These are phyloP conservation scores for Microdochium paspali DNA, from an alignment of 2,329 filamentous ascomycete genomes.

Conservation along the genomic window DNA sequence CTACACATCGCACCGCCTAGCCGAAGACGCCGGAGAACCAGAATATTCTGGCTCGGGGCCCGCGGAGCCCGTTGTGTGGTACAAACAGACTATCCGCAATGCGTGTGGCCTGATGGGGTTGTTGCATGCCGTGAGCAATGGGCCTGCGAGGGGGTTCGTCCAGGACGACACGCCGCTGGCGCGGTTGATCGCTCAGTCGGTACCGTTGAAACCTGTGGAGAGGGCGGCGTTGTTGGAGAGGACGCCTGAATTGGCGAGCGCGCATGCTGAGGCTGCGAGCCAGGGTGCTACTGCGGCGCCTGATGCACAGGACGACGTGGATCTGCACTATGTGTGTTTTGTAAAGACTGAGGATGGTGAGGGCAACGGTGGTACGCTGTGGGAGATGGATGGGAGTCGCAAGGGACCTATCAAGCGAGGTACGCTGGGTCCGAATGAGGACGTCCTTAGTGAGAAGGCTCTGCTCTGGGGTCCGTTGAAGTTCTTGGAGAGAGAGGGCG, in stretches of 20 bases:
- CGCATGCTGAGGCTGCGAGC: conserved; percentile 69
- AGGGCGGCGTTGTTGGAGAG: conserved; percentile 70
- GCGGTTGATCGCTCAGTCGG: conserved; percentile 58
- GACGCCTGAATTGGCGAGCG: conserved; percentile 63
- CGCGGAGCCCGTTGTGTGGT: conserved; percentile 78
- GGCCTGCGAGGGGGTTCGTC: conserved; percentile 55
- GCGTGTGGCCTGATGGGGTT: conserved; percentile 87
- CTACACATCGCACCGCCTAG: conserved; percentile 67
- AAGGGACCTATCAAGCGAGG: conserved; percentile 51
- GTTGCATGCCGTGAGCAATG: conserved; percentile 75
- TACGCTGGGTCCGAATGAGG: conserved; percentile 47
- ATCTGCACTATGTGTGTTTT: conserved; percentile 94
- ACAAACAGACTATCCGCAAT: conserved; percentile 88
- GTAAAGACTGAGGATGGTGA: conserved; percentile 55
- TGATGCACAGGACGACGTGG: conserved; percentile 68
- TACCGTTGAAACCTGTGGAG: conserved; percentile 54
- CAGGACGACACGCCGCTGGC: conserved; percentile 48
- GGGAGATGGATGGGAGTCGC: conserved; percentile 50
- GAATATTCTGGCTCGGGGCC: conserved; percentile 62
- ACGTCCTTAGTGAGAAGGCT: conserved; percentile 67
- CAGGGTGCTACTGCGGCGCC: conserved; percentile 74
- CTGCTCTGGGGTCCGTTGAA: conserved; percentile 57
- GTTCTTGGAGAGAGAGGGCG: conserved; percentile 46
- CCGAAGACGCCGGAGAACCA: conserved; percentile 57
- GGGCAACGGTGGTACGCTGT: conserved; percentile 35